These are phyloP conservation scores for Russula ochroleuca DNA, from an alignment of 768 basidiomycete species.

Conservation along the genomic window DNA sequence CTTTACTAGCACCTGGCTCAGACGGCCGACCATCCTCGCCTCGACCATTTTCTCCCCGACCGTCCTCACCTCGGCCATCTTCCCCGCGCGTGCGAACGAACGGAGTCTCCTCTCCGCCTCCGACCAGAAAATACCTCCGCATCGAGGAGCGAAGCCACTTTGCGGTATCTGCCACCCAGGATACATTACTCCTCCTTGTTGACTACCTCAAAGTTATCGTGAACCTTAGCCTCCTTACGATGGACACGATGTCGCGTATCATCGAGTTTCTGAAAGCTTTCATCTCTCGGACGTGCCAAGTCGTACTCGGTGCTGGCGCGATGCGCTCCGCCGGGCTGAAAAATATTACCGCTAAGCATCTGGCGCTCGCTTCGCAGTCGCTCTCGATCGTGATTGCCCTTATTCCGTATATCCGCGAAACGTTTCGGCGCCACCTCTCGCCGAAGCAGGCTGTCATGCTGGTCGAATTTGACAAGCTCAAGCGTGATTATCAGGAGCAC, in stretches of 20 bases:
- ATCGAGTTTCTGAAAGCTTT: constrained; percentile 97
- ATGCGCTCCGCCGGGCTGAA: constrained; percentile 98
- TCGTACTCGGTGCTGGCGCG: constrained; percentile 97
- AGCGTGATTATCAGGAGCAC: constrained; percentile 98
- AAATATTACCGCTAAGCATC: constrained; percentile 97
- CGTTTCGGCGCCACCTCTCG: constrained; percentile 88
- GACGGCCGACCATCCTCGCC: constrained; percentile 20
- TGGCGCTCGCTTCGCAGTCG: constrained; percentile 94
- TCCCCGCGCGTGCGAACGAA: constrained; percentile 27
- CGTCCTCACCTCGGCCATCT: constrained; percentile 16
- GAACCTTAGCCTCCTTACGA: constrained; percentile 84
- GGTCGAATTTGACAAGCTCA: constrained; percentile 97
- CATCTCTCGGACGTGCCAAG: constrained; percentile 97
- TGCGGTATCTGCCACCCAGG: constrained; percentile 78
- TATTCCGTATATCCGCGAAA: constrained; percentile 94
- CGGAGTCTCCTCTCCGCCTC: constrained; percentile 24
- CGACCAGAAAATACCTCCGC: constrained; percentile 46
- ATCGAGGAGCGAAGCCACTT: constrained; percentile 79
- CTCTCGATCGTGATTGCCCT: constrained; percentile 91
- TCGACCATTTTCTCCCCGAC: constrained; percentile 21
- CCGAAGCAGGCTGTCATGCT: constrained; percentile 95
- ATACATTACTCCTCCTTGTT: constrained; percentile 63
- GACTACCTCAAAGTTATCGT: constrained; percentile 88
- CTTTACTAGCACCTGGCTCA: constrained; percentile 28
- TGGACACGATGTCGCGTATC: constrained; percentile 87